These are phyloP conservation scores for Lasiosphaeria hispida DNA, from an alignment of 495 filamentous ascomycete genomes.

Conservation along the genomic window DNA sequence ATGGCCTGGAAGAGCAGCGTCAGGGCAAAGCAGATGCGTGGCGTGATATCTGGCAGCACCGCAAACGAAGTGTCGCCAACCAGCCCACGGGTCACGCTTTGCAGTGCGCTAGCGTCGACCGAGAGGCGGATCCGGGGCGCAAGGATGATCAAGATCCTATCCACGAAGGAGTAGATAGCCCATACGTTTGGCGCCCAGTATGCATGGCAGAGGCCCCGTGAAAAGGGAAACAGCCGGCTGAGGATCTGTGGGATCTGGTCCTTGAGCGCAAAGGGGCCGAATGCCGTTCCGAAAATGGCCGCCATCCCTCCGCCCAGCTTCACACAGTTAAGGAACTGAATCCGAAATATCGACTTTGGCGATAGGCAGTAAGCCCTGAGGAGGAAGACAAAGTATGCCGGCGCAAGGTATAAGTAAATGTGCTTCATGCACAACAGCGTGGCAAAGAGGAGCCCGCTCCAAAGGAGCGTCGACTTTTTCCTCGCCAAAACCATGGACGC, in stretches of 20 bases:
- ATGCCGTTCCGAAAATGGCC: constrained; percentile 74
- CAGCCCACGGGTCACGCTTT: constrained; percentile 86
- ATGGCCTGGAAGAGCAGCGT: constrained; percentile 82
- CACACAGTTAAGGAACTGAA: constrained; percentile 71
- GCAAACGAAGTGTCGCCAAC: constrained; percentile 96
- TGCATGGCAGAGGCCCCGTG: constrained; percentile 87
- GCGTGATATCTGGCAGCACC: constrained; percentile 81
- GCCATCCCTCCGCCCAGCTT: constrained; percentile 76
- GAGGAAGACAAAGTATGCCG: constrained; percentile 91
- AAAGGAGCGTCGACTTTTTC: constrained; percentile 70
- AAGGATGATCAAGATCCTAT: constrained; percentile 77
- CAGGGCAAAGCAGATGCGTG: constrained; percentile 73
- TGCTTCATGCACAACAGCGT: constrained; percentile 89
- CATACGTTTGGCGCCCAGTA: constrained; percentile 99
- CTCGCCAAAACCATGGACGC: constrained; percentile 80
- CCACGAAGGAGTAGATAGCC: constrained; percentile 93
- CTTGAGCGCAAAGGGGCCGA: constrained; percentile 84
- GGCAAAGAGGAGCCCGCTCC: constrained; percentile 80
- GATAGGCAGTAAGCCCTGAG: constrained; percentile 87
- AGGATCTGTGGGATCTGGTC: constrained; percentile 86
- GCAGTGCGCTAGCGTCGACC: constrained; percentile 69
- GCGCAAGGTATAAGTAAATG: constrained; percentile 95
- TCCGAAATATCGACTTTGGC: constrained; percentile 68
- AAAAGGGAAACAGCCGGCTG: constrained; percentile 87
- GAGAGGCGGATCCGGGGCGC: constrained; percentile 74